A percentile compares a stretch with the other conserved stretches of the same genome.
Conservation (phyloP, 192 early-diverging fungal species). For the Thoreauomyces humboldtii region DNA sequence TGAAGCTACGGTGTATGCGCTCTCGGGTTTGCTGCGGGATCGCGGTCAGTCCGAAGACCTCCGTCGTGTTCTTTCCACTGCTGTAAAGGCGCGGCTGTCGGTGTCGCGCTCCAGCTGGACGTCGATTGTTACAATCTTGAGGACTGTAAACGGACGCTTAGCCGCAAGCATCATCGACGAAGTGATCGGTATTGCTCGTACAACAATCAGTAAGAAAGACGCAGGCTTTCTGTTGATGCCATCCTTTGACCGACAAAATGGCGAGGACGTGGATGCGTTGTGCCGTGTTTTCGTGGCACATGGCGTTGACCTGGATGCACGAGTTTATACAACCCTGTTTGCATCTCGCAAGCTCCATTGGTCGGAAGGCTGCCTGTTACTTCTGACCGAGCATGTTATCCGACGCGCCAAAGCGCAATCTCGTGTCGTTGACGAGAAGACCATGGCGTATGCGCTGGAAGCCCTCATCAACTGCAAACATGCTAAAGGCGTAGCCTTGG, state of each 20-base stretch:
- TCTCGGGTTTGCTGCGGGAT: neutral
- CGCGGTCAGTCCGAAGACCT: neutral
- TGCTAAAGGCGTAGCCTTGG: neutral
- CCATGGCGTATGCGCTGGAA: constrained; percentile 8
- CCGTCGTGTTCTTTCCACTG: neutral
- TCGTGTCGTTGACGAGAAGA: neutral
- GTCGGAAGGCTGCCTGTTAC: neutral
- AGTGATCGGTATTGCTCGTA: neutral
- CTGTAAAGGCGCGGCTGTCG: neutral
- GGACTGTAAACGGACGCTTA: neutral
- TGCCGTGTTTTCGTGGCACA: neutral
- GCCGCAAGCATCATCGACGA: neutral
- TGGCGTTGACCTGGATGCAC: neutral
- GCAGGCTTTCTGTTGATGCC: neutral
- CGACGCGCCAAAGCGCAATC: neutral
- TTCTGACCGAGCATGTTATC: constrained; percentile 1
- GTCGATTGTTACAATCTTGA: constrained; percentile 1
- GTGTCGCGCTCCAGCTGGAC: neutral
- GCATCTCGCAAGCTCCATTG: constrained; percentile 10
- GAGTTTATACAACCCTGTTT: neutral
- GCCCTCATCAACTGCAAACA: neutral
- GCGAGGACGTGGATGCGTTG: neutral
- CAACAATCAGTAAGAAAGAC: neutral
- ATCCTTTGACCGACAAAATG: neutral
- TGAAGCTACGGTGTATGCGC: neutral